Evolutionary conservation across 2,329 filamentous ascomycete genomes (phyloP).

Genomic region (Furcasterigmium sp.): DNA sequence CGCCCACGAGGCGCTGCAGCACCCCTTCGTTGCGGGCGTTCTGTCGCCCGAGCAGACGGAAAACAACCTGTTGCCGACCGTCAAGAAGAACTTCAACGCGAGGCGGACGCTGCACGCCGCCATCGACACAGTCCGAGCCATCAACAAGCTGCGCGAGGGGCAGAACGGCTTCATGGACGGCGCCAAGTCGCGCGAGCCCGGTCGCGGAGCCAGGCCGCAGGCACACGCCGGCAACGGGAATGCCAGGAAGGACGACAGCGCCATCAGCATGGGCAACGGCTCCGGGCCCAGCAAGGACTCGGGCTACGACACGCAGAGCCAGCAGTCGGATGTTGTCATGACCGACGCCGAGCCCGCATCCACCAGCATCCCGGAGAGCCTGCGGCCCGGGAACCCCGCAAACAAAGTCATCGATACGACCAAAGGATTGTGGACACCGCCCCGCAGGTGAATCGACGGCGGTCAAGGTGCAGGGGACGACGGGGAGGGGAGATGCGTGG

Average conservation of each 20-base stretch:
- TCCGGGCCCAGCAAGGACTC: slow-evolving; percentile 32
- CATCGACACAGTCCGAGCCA: slow-evolving; percentile 65
- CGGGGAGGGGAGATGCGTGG: background rate
- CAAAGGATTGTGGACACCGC: slow-evolving; percentile 55
- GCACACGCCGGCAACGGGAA: slow-evolving; percentile 14
- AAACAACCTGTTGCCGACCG: slow-evolving; percentile 60
- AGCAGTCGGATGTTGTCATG: slow-evolving; percentile 40
- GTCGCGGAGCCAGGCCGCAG: slow-evolving; percentile 26
- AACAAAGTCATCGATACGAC: slow-evolving; percentile 59
- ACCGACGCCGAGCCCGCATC: slow-evolving; percentile 29
- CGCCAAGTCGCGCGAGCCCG: slow-evolving; percentile 44
- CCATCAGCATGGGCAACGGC: slow-evolving; percentile 29
- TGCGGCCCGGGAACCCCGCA: slow-evolving; percentile 49
- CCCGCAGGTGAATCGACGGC: slow-evolving; percentile 7
- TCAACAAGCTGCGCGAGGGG: slow-evolving; percentile 65
- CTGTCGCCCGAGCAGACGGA: slow-evolving; percentile 38
- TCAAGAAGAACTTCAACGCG: slow-evolving; percentile 73
- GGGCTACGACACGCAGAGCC: slow-evolving; percentile 40
- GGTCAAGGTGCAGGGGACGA: background rate
- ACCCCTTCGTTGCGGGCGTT: slow-evolving; percentile 58
- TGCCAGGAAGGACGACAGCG: slow-evolving; percentile 38
- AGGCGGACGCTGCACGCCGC: slow-evolving; percentile 63
- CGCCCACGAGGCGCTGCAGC: slow-evolving; percentile 70
- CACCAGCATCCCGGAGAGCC: slow-evolving; percentile 38
- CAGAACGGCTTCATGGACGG: slow-evolving; percentile 59